Base-by-base conservation (phyloP, 352 stramenopile species). In the Ophiocytium majus region DNA sequence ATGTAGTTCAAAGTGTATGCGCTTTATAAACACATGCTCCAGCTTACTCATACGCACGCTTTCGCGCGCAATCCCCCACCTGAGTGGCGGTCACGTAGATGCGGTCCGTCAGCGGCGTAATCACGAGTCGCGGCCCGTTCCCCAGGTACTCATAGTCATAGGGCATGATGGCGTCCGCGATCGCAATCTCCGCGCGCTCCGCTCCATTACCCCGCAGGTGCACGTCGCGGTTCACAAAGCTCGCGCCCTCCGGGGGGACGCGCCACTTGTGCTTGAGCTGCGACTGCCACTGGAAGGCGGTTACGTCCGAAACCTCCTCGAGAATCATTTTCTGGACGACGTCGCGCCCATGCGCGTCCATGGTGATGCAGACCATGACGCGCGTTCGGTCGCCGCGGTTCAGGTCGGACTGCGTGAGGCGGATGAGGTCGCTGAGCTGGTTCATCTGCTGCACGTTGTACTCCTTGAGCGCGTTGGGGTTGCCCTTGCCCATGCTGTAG, bases 81-180 rank as follows among this genome's bases (percentile, higher is more conserved):
- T n/a, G n/a, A 10, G 95, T 98, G 10, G 95, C 95, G 19, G 95
- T 98, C 76, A 98, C 94, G 89, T 98, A 98, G 80, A 98, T 98
- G 80, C 95, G 94, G 93, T 98, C 95, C 28, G 95, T 98, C 17
- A 98, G 88, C 10, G 95, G 95, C 28, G 95, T 98, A 85, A 98
- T 98, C 76, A 98, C 95, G 19, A 98, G 91, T 10, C 95, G 92
- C 23, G 94, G 93, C 0, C 95, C 94, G 85, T 98, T 98, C 35
- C 95, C 95, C 0, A 98, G 90, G 89, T 98, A 98, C 85, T 98
- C 95, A 90, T 98, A 98, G 86, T 98, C 95, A 86, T 98, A 98
- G 10, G 95, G 94, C 84, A 98, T 94, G 34, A 93, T 93, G 32
- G 95, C 95, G 84, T 97, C 94, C 81, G 92, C 95, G 81, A 98